phyloP scores from a whole-genome alignment of 495 filamentous ascomycete genomes.

The Daldinia grandis region DNA sequence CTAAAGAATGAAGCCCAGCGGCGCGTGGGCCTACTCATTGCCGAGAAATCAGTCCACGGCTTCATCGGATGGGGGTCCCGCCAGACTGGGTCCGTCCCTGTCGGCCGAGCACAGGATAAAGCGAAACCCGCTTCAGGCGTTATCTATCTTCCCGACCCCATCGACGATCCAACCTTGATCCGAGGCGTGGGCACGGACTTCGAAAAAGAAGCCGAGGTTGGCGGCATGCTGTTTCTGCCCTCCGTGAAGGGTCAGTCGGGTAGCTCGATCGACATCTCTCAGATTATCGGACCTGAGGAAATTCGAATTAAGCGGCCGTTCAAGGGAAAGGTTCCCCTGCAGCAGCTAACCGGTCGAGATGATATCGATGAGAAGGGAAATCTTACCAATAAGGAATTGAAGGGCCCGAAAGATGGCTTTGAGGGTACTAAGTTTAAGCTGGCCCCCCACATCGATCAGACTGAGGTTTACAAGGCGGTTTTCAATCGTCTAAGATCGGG shows the following conservation, averaged over 20 bases:
- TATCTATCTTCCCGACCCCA: constrained; percentile 90
- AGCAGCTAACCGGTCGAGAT: constrained; percentile 80
- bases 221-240: constrained; percentile 87
- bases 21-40: constrained; percentile 89
- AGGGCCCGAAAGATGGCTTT: constrained; percentile 66
- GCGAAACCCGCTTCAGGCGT: constrained; percentile 80
- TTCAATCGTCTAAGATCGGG: constrained; percentile 81
- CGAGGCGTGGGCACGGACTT: constrained; percentile 90
- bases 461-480: constrained; percentile 90
- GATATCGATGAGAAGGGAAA: constrained; percentile 70
- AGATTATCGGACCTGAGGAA: constrained; percentile 83
- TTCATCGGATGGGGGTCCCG: constrained; percentile 87
- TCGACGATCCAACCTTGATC: constrained; percentile 83
- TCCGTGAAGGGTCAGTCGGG: constrained; percentile 76
- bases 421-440: constrained; percentile 84
- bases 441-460: constrained; percentile 94
- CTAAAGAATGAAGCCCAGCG: constrained; percentile 85
- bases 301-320: constrained; percentile 87
- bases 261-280: constrained; percentile 79
- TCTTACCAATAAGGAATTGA: constrained; percentile 56
- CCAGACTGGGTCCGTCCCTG: constrained; percentile 83
- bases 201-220: constrained; percentile 71
- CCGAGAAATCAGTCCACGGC: constrained; percentile 89
- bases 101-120: constrained; percentile 87
- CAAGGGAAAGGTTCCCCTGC: constrained; percentile 70